Evolutionary conservation across 768 basidiomycete species (phyloP), one percentile per base, ranked within the genome.

Genomic region (Rhodotorula paludigena): DNA sequence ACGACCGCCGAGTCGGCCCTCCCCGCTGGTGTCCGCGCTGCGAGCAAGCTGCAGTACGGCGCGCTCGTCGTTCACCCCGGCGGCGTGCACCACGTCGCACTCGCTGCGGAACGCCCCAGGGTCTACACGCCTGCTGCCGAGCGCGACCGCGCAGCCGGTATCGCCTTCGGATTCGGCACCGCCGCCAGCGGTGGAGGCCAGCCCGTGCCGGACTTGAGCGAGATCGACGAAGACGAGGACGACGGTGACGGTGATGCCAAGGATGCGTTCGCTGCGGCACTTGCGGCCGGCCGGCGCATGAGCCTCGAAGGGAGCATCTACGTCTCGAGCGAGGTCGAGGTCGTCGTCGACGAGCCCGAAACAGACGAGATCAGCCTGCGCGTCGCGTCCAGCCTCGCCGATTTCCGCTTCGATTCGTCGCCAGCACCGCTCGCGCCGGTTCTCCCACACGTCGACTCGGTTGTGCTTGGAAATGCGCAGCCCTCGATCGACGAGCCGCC

Each of bases 291-390:
- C 12, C n/a, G 68, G 25, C 23, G 69, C 30, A 70, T 66, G 69
- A 58, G 56, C 23, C 51, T 70, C 21, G 69, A 70, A 25, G 60
- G 60, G 33, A 48, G 51, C 44, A 70, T 70, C 33, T 44, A 65
- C 38, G 69, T 70, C 48, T 20, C 36, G 51, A 58, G 51, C 30
- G 63, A 62, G 42, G 63, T 66, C 25, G 60, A 53, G 41, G 64
- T 65, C 15, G 9, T 25, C 28, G 61, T 59, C 33, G 61, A 59
- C 30, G 45, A 48, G 32, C 25, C 38, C 35, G 28, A 45, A 41
- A 12, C 42, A 49, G 47, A 57, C 49, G 48, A 36, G 14, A 18
- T 55, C 54, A 36, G 36, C 36, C 53, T 55, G 12, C 12, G 38
- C 30, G 57, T 48, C 14, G 28, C 47, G 35, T 36, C 47, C n/a